Conservation (phyloP, 179 eudicot genomes). For the Beta corolliflora region DNA sequence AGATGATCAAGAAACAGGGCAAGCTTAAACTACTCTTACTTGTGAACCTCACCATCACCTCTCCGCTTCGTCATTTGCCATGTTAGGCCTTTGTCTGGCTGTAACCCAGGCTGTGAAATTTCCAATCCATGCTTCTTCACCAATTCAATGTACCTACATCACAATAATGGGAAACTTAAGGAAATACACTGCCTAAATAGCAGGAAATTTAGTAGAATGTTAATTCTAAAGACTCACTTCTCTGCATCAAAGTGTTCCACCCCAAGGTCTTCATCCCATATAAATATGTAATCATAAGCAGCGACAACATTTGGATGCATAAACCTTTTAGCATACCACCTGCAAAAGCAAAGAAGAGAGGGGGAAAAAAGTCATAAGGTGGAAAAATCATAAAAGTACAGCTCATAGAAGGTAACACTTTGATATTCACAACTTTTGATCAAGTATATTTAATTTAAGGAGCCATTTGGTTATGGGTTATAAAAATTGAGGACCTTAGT, state of each 20-base stretch:
- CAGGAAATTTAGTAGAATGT: background rate
- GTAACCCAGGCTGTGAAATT: constrained; percentile 90
- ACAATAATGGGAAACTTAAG: constrained; percentile 1
- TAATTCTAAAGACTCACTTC: constrained; percentile 43
- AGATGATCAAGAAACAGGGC: background rate
- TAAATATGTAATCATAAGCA: constrained; percentile 79
- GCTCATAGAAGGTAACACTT: too few relatives aligned
- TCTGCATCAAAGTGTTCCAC: constrained; percentile 70
- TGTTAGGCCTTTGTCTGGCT: constrained; percentile 59
- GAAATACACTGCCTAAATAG: background rate
- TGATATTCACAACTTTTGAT: too few relatives aligned
- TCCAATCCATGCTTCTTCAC: constrained; percentile 75
- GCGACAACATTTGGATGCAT: constrained; percentile 85
- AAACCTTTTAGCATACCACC: constrained; percentile 97
- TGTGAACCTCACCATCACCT: constrained; percentile 77
- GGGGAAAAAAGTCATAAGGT: background rate
- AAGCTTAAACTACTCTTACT: constrained; percentile 42
- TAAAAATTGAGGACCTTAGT: background rate
- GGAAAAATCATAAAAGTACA: background rate
- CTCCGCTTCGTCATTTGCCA: constrained; percentile 86
- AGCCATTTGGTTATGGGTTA: background rate
- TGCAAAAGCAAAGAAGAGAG: constrained; percentile 28
- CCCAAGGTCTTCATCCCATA: constrained; percentile 42
- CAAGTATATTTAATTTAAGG: background rate
- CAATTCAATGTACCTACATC: constrained; percentile 60